These are phyloP conservation scores for Sanghuangporus sanghuang DNA, from an alignment of 1,284 basidiomycete species.

Conservation along the genomic window DNA sequence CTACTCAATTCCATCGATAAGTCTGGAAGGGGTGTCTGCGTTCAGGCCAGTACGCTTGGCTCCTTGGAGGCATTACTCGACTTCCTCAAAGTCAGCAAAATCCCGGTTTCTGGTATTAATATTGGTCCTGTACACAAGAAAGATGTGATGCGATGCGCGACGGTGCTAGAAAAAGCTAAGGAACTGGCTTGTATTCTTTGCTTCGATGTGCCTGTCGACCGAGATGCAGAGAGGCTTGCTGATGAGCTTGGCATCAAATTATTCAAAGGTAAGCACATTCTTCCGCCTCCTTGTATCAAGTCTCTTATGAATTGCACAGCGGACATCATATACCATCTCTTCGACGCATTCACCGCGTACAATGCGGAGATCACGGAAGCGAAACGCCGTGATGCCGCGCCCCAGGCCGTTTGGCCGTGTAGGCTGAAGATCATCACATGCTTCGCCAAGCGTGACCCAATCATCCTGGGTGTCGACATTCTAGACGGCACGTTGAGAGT, in stretches of 20 bases:
- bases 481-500: slow-evolving; percentile 90
- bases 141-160: slow-evolving; percentile 89
- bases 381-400: slow-evolving; percentile 89
- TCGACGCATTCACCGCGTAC: slow-evolving; percentile 97
- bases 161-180: slow-evolving; percentile 95
- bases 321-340: slow-evolving; percentile 98
- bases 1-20: slow-evolving; percentile 92
- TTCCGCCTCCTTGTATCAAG: not conserved
- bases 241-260: slow-evolving; percentile 92
- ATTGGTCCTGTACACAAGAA: slow-evolving; percentile 98
- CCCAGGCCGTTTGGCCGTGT: slow-evolving; percentile 96
- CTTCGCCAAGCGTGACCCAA: slow-evolving; percentile 96
- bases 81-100: slow-evolving; percentile 94
- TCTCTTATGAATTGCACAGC: slow-evolving; percentile 40
- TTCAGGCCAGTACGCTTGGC: slow-evolving; percentile 96
- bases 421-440: slow-evolving; percentile 88
- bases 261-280: slow-evolving; percentile 70
- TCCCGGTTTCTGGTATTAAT: slow-evolving; percentile 96
- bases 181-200: slow-evolving; percentile 95
- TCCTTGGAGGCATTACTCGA: slow-evolving; percentile 96
- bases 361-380: slow-evolving; percentile 90
- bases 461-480: slow-evolving; percentile 97
- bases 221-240: slow-evolving; percentile 86
- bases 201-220: slow-evolving; percentile 95
- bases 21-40: slow-evolving; percentile 92